Percentiles rank a stretch among this genome's conserved stretches.
phyloP scores from a whole-genome alignment of 2,329 filamentous ascomycete genomes.

The Aureobasidium sp. region DNA sequence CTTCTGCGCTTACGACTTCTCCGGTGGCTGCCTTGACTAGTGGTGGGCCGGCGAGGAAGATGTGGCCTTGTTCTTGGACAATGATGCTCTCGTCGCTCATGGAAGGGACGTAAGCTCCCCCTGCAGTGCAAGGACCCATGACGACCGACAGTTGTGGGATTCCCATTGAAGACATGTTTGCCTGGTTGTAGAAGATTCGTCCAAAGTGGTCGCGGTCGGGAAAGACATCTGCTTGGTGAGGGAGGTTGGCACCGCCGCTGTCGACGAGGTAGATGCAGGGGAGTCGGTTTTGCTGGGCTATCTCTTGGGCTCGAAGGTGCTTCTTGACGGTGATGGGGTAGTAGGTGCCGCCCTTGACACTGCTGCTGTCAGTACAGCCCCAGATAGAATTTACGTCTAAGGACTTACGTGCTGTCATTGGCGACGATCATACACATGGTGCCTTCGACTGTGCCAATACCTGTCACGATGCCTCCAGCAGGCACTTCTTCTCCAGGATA shows the following conservation, averaged over 20 bases:
- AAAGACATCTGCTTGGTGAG: constrained; percentile 92
- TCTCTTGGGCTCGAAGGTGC: constrained; percentile 83
- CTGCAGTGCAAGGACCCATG: constrained; percentile 95
- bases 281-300: constrained; percentile 79
- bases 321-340: constrained; percentile 98
- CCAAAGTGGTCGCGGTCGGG: constrained; percentile 93
- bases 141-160: constrained; percentile 93
- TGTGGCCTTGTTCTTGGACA: constrained; percentile 89
- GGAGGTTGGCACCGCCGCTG: constrained; percentile 89
- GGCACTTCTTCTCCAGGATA: constrained; percentile 85
- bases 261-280: constrained; percentile 94
- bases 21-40: constrained; percentile 94
- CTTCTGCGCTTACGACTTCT: constrained; percentile 83
- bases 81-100: constrained; percentile 99
- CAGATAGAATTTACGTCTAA: neutral
- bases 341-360: constrained; percentile 91
- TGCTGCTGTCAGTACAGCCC: neutral
- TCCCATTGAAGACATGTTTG: constrained; percentile 78
- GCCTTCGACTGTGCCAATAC: constrained; percentile 82
- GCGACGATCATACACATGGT: constrained; percentile 89
- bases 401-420: constrained; percentile 70
- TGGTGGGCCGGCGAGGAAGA: constrained; percentile 90
- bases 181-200: constrained; percentile 97
- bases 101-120: constrained; percentile 89
- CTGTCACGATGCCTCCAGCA: constrained; percentile 85